Base-by-base conservation (phyloP, 2,329 filamentous ascomycete species). In the Cordyceps farinosa region DNA sequence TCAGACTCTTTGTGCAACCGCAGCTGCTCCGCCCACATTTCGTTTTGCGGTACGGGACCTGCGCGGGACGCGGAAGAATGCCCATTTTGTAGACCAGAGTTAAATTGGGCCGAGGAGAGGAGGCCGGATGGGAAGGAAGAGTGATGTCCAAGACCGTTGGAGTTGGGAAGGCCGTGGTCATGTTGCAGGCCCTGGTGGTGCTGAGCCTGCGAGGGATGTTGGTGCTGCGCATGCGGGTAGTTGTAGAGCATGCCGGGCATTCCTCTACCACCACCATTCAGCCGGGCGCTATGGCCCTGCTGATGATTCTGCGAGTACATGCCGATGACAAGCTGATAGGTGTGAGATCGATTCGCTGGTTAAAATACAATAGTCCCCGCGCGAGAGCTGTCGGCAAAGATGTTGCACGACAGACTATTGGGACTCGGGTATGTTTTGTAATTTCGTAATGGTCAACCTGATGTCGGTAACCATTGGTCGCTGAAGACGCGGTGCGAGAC, bases 21-120 rank as follows among this genome's bases (percentile, higher is more conserved):
- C 67, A 97, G 77, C 77, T 99, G 95, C 72, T 95, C 89, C 67
- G 89, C 87, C 93, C 93, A 98, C 75, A 96, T 90, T 69, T 88
- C 86, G 66, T 78, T 87, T 62, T 79, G 81, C 62, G 83, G 83
- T 32, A 76, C 75, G 66, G 85, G 84, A 3, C 78, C 79, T 38
- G 76, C 78, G 56, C 85, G 77, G 22, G 80, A 75, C 55, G 77
- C 78, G 17, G 76, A 73, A 7, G 77, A 71, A 62, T 86, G 84
- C 42, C 85, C 85, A 70, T 87, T 88, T 61, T 85, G 83, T 38
- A 87, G 74, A 64, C 74, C 80, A 10, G 81, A 76, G 17, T 80
- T 82, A 70, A 87, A 88, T 9, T 84, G 81, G 60, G 86, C 87
- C 40, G 87, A 82, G 69, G 87, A 82, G 67, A 92, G 80, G 40